A percentile compares a stretch with the other conserved stretches of the same genome.
phyloP scores from a whole-genome alignment of 2,329 filamentous ascomycete genomes.

The Pseudopyricularia cyperi region DNA sequence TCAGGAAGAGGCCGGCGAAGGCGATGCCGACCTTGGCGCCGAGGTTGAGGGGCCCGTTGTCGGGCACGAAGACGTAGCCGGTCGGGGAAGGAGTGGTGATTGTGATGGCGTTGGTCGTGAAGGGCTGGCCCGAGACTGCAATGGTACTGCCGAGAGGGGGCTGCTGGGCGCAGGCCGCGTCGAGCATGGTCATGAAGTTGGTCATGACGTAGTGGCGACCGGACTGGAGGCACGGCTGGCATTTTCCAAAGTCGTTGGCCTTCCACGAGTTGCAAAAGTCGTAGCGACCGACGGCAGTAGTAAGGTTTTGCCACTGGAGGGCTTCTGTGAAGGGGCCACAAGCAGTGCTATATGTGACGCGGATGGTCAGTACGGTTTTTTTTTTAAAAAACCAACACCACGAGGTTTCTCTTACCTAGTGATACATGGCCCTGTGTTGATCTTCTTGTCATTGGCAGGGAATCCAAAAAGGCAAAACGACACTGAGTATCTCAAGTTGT shows the following conservation, averaged over 20 bases:
- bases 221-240: slow-evolving; percentile 31
- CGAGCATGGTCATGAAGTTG: slow-evolving; percentile 41
- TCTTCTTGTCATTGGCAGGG: slow-evolving; percentile 25
- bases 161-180: slow-evolving; percentile 42
- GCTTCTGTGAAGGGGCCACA: slow-evolving; percentile 35
- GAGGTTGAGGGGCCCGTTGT: slow-evolving; percentile 34
- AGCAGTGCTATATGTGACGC: slow-evolving; percentile 35
- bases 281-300: slow-evolving; percentile 28
- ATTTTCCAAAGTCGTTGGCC: slow-evolving; percentile 24
- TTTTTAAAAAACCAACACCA: neutral
- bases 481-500: slow-evolving; percentile 43
- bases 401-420: slow-evolving; percentile 31
- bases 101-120: slow-evolving; percentile 32
- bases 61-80: slow-evolving; percentile 22
- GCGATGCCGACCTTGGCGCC: slow-evolving; percentile 46
- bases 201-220: slow-evolving; percentile 26
- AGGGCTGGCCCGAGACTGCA: slow-evolving; percentile 37
- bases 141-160: slow-evolving; percentile 32
- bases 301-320: slow-evolving; percentile 35
- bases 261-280: slow-evolving; percentile 42
- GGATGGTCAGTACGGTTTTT: too few relatives aligned
- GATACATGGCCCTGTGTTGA: slow-evolving; percentile 29
- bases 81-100: slow-evolving; percentile 34
- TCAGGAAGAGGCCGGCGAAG: slow-evolving; percentile 31
- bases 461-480: slow-evolving; percentile 42